Evolutionary conservation across 2,329 filamentous ascomycete species (phyloP), one percentile per base, ranked within the genome.

Genomic region (Neofusicoccum umdonicola): DNA sequence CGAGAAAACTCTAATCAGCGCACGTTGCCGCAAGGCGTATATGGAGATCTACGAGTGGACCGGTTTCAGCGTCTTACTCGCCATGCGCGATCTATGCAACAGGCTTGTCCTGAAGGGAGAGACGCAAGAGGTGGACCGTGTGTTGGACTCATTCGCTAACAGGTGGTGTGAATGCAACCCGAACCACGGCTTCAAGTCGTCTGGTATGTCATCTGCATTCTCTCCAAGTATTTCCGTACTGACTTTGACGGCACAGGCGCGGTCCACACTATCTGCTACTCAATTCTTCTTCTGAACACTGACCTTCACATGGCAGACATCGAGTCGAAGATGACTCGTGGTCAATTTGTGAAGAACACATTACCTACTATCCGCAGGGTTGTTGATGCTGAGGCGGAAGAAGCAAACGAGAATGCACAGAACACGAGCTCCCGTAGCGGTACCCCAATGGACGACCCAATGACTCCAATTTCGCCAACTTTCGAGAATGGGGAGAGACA

Each of bases 241-340:
- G 41, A 44, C 37, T 8, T 72, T 35, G 11, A 17, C 11, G 31
- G 22, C 15, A 45, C 22, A 90, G 94, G 98, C 80, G 90, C 98
- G 54, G 93, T 99, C 17, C 94, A 99, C 76, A 97, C 93, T 27
- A 96, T 98, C 68, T 96, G 92, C 79, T 99, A 98, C 77, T 97
- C 95, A 0, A 88, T 99, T 68, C 89, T 99, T 73, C 84, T 99
- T 11, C 84, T 99, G 68, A 99, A 99, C 73, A 99, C 95, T 39
- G 95, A 99, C 80, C 82, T 99, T 64, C 94, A 99, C 73, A 78
- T 98, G 72, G 95, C 94, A 65, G 93, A 98, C 73, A 97, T 98
- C 70, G 93, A 96, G 67, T 88, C 91, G 71, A 96, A 96, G 81
- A 99, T 99, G 95, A 98, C 94, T 1, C 88, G 91, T 64, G 89